Percentiles rank a stretch among this genome's conserved stretches.
phyloP scores from a whole-genome alignment of 2,329 filamentous ascomycete genomes.

The Ophiostoma piceae region DNA sequence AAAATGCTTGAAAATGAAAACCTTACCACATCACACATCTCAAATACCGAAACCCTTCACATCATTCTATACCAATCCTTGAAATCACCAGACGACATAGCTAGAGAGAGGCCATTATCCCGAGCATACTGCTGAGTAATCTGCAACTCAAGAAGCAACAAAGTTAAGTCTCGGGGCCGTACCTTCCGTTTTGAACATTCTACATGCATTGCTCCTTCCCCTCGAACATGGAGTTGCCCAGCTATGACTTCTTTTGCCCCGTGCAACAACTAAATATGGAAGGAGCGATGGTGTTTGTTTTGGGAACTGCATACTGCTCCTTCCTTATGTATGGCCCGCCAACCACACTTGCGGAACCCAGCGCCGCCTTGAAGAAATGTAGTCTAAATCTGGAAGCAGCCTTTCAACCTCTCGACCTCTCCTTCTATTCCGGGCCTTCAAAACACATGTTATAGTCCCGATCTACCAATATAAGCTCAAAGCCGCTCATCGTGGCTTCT shows the following conservation, averaged over 20 bases:
- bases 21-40: too few species aligned
- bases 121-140: neutral
- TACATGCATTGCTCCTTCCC: neutral
- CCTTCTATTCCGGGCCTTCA: neutral
- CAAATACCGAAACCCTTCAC: too few species aligned
- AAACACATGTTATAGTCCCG: neutral
- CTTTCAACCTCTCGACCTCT: neutral
- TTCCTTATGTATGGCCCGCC: neutral
- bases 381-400: neutral
- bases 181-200: neutral
- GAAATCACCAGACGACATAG: neutral
- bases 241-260: neutral
- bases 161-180: neutral
- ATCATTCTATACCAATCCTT: too few species aligned
- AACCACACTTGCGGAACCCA: neutral
- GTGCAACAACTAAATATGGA: neutral
- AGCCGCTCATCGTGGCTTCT: neutral
- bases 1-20: too few species aligned
- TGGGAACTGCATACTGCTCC: neutral
- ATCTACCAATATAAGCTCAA: neutral
- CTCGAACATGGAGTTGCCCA: neutral
- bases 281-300: conserved; percentile 9
- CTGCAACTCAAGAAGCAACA: neutral
- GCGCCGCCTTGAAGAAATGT: neutral
- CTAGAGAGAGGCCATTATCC: neutral